Conservation (phyloP, 202 grass and related monocot genomes). For the Brachypodium distachyon region DNA sequence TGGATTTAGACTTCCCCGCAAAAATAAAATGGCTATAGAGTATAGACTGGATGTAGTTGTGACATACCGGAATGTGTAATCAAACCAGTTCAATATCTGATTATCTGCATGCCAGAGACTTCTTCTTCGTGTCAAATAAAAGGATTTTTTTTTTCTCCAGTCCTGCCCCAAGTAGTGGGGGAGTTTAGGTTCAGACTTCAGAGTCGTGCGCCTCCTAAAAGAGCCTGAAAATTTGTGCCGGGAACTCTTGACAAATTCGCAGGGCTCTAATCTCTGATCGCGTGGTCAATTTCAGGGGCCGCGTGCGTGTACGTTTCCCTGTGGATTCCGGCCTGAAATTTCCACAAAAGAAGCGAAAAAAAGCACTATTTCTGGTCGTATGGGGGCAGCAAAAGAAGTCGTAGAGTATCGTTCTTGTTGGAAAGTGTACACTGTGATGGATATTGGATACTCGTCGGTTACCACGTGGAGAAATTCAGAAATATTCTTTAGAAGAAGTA, state of each 20-base stretch:
- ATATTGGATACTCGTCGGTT: background rate
- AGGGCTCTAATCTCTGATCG: background rate
- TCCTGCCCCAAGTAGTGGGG: background rate
- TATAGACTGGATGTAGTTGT: background rate
- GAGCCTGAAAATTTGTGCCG: background rate
- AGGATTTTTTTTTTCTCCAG: too few species aligned
- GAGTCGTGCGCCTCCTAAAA: background rate
- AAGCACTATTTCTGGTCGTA: background rate
- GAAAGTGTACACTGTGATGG: background rate
- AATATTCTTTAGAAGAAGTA: background rate
- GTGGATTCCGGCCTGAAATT: background rate
- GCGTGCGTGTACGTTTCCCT: background rate
- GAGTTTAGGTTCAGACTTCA: background rate
- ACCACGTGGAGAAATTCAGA: background rate
- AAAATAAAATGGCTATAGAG: too few species aligned
- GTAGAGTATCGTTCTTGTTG: background rate
- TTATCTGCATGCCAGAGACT: background rate
- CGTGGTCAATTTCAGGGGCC: conserved; percentile 14
- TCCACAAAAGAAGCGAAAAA: background rate
- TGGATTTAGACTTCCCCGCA: too few species aligned
- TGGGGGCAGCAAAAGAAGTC: background rate
- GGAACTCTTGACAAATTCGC: background rate
- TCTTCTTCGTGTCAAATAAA: too few species aligned
- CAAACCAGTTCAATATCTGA: background rate
- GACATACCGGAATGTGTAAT: background rate